Evolutionary conservation across 345 rosid species (phyloP).

Genomic region (Limnanthes douglasii): DNA sequence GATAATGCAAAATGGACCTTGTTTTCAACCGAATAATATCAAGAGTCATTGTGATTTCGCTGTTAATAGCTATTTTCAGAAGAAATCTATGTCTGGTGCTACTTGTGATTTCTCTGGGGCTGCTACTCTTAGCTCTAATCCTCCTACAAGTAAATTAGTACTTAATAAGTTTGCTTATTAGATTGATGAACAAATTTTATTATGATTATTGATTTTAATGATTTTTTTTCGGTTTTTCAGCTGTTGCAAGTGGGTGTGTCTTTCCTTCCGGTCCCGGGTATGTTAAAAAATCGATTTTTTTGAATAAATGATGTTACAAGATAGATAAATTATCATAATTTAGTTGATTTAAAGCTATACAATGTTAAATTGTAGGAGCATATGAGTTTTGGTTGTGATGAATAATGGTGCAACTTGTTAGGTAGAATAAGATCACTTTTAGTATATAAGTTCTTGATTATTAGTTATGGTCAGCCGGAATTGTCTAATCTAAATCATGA

Average conservation of each 20-base stretch:
- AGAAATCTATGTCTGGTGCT: constrained; percentile 12
- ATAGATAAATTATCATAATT: not conserved
- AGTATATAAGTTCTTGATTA: too few relatives aligned
- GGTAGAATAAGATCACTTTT: too few relatives aligned
- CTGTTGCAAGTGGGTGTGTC: constrained; percentile 7
- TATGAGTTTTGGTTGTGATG: too few relatives aligned
- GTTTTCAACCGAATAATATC: constrained; percentile 66
- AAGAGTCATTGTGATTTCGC: constrained; percentile 23
- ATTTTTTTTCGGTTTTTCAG: constrained; percentile 7
- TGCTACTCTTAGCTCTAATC: constrained; percentile 9
- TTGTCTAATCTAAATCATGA: too few relatives aligned
- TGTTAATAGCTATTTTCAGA: constrained; percentile 16
- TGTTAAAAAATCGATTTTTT: constrained; percentile 2
- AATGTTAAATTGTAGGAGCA: too few relatives aligned
- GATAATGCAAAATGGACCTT: constrained; percentile 49
- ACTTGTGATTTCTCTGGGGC: constrained; percentile 17
- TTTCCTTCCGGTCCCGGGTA: constrained; percentile 17
- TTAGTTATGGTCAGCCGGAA: too few relatives aligned
- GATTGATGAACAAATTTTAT: not conserved
- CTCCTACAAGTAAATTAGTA: constrained; percentile 10
- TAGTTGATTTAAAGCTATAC: too few relatives aligned
- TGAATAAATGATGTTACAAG: not conserved
- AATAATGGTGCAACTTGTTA: too few relatives aligned
- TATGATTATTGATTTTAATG: not conserved
- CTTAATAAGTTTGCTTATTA: not conserved